These are phyloP conservation scores for Chlorella variabilis DNA, from an alignment of 163 green algal genomes.

Conservation along the genomic window DNA sequence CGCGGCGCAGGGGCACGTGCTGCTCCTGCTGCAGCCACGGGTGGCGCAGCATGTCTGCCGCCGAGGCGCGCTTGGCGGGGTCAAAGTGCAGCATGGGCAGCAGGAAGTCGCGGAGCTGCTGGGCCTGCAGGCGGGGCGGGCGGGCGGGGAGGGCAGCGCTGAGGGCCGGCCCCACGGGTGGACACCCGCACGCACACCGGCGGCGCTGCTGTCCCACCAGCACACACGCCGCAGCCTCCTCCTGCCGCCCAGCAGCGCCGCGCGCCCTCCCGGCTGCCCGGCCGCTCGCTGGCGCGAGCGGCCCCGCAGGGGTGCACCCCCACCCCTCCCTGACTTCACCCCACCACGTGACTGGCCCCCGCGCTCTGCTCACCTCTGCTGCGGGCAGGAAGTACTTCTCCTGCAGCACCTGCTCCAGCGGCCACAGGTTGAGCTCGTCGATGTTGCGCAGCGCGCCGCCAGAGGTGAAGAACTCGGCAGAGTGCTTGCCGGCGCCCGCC, in stretches of 20 bases:
- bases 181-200: too few relatives aligned
- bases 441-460: slow-evolving; percentile 93
- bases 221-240: too few relatives aligned
- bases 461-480: slow-evolving; percentile 94
- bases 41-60: slow-evolving; percentile 87
- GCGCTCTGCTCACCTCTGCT: slow-evolving; percentile 80
- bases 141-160: background rate
- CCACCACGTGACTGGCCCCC: too few relatives aligned
- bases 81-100: slow-evolving; percentile 91
- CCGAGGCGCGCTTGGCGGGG: slow-evolving; percentile 88
- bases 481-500: slow-evolving; percentile 70
- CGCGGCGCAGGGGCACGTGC: background rate
- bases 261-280: too few relatives aligned
- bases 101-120: slow-evolving; percentile 86
- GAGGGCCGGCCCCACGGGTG: too few relatives aligned
- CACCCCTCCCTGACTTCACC: too few relatives aligned
- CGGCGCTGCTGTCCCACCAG: too few relatives aligned
- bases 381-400: slow-evolving; percentile 94
- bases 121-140: slow-evolving; percentile 60
- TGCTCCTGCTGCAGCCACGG: slow-evolving; percentile 81
- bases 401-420: slow-evolving; percentile 87
- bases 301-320: too few relatives aligned
- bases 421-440: slow-evolving; percentile 92
- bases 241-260: too few relatives aligned
- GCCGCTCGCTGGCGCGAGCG: too few relatives aligned